Evolutionary conservation across 345 rosid genomes (phyloP), one percentile per base, ranked within the genome.

Genomic region (Populus euphratica): DNA sequence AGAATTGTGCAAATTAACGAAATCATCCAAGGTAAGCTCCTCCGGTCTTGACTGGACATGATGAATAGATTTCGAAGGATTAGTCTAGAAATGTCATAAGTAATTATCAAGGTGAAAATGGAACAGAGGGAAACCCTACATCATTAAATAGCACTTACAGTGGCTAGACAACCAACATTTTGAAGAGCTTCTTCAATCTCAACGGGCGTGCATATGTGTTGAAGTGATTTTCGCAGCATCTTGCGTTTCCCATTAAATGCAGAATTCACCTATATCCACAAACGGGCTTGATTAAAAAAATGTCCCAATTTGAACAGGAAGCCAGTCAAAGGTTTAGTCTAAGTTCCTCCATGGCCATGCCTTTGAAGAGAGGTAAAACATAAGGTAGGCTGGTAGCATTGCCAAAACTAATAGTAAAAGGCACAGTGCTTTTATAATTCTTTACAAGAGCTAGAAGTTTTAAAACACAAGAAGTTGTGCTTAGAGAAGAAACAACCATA

Each of bases 221-320:
- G 94, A 21, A 92, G 92, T 44, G 97, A 86, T 78, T 79, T 91
- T 59, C 96, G 84, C 88, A 94, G 76, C 98, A 94, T 94, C 84
- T 94, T 89, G 16, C 93, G 84, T 83, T 91, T 94, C 62, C 93
- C 97, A 74, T 89, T 94, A 76, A 92, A 94, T 77, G 98, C 97
- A 44, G 96, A 91, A 85, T 90, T 88, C 77, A 94, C 97, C 97
- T 94, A 65, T 49, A 72, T 29, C 61, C 66, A 68, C 11, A 43
- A 25, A 68, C 47, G 8, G 41, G 49, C 13, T 64, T 6, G n/a
- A 44, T 75, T 65, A 66, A 31, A 69, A 41, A 11, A 43, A 41
- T 16, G 43, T 69, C 2, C 33, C 54, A 69, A 69, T 36, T 43
- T 12, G 16, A 12, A 69, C 52, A 9, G 59, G 52, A 43, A 3